Evolutionary conservation across 176 grass and related monocot genomes (phyloP).

Genomic region (Musa troglodytarum): DNA sequence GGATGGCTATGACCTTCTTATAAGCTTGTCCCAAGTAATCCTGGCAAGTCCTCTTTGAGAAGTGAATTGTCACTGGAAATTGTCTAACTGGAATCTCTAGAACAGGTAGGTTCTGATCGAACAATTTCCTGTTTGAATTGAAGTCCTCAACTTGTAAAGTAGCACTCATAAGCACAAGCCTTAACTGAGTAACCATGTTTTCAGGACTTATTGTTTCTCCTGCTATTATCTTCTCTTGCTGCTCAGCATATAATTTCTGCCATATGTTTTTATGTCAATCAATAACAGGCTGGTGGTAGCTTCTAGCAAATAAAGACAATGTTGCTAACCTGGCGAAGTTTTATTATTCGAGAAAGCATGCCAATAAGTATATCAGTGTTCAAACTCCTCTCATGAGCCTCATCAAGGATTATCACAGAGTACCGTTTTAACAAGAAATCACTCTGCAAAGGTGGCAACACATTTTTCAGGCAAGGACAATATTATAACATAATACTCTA

Average conservation of each 20-base stretch:
- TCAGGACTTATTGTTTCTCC: constrained; percentile 42
- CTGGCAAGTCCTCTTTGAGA: constrained; percentile 69
- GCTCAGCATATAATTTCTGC: constrained; percentile 46
- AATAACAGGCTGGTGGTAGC: not conserved
- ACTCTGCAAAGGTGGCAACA: constrained; percentile 32
- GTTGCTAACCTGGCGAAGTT: constrained; percentile 55
- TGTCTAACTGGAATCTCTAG: constrained; percentile 72
- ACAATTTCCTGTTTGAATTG: constrained; percentile 74
- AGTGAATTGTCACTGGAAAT: constrained; percentile 79
- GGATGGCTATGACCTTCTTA: constrained; percentile 82
- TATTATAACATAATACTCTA: not conserved
- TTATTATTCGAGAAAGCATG: constrained; percentile 95
- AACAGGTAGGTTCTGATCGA: constrained; percentile 59
- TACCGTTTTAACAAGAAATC: constrained; percentile 68
- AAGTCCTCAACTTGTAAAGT: constrained; percentile 88
- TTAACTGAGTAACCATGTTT: constrained; percentile 61
- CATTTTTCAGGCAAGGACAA: constrained; percentile 12
- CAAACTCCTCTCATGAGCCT: constrained; percentile 98
- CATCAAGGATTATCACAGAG: constrained; percentile 94
- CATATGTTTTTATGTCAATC: constrained; percentile 25
- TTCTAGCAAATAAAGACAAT: constrained; percentile 1
- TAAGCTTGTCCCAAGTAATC: constrained; percentile 90
- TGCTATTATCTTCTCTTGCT: constrained; percentile 48
- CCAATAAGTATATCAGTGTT: constrained; percentile 97
- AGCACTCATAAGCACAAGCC: constrained; percentile 95